Evolutionary conservation across 2,329 filamentous ascomycete genomes (phyloP).

Genomic region (Cytospora piceicola): DNA sequence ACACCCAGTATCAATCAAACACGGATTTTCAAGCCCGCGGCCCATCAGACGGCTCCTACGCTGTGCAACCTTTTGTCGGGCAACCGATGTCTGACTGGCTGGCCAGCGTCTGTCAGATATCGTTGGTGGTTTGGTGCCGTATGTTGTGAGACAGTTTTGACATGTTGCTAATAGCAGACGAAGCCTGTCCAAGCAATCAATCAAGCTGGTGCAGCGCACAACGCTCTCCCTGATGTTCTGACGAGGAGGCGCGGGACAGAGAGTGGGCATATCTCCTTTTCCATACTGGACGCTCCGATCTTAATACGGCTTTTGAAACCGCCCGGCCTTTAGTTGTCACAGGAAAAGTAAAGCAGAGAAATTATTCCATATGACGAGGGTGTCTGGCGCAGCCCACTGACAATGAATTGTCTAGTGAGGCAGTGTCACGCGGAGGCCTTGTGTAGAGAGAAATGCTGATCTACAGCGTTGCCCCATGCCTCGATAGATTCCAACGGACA

Average conservation of each 20-base stretch:
- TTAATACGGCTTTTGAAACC: conserved; percentile 9
- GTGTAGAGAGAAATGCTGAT: conserved; percentile 16
- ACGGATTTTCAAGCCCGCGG: neutral
- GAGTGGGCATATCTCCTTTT: neutral
- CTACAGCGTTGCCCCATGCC: conserved; percentile 2
- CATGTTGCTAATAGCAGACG: conserved; percentile 13
- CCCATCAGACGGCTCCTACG: conserved; percentile 12
- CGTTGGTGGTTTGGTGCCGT: conserved; percentile 15
- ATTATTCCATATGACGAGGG: neutral
- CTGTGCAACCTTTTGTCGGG: conserved; percentile 19
- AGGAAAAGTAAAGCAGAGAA: conserved; percentile 6
- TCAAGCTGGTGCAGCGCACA: conserved; percentile 12
- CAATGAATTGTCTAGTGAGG: conserved; percentile 3
- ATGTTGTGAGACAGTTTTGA: conserved; percentile 23
- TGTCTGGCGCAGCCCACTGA: conserved; percentile 18
- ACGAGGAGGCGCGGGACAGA: neutral
- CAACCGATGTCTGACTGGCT: conserved; percentile 6
- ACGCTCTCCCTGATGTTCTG: conserved; percentile 11
- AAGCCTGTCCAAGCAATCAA: conserved; percentile 10
- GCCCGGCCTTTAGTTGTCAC: neutral
- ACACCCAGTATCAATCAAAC: conserved; percentile 17
- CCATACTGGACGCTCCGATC: neutral
- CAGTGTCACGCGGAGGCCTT: conserved; percentile 8
- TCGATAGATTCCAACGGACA: neutral
- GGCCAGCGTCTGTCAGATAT: neutral